Evolutionary conservation across 2,329 filamentous ascomycete genomes (phyloP).

Genomic region (Pseudopithomyces chartarum): DNA sequence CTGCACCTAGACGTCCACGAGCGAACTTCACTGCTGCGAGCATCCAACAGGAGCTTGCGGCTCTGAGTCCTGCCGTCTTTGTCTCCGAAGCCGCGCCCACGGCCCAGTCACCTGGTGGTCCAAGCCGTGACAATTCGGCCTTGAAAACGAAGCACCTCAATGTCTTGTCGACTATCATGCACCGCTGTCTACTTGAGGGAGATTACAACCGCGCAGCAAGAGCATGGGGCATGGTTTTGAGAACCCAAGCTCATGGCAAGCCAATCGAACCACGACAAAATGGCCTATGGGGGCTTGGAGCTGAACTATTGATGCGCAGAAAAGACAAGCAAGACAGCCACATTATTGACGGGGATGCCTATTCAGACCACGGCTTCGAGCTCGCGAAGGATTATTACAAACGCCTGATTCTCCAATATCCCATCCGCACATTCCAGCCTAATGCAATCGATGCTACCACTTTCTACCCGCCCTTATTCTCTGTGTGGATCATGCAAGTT

Average conservation of each 20-base stretch:
- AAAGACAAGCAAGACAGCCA: conserved; percentile 13
- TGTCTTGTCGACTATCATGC: conserved; percentile 70
- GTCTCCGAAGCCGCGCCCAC: conserved; percentile 26
- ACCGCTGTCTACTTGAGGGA: conserved; percentile 71
- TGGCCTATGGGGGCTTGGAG: conserved; percentile 80
- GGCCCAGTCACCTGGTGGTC: conserved; percentile 12
- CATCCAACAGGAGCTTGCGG: conserved; percentile 48
- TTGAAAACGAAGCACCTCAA: conserved; percentile 64
- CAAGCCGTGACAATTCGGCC: conserved; percentile 21
- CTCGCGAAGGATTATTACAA: conserved; percentile 74
- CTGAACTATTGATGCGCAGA: conserved; percentile 76
- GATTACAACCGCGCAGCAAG: conserved; percentile 74
- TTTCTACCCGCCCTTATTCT: conserved; percentile 82
- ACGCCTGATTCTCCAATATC: conserved; percentile 73
- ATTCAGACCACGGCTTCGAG: conserved; percentile 56
- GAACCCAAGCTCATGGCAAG: conserved; percentile 61
- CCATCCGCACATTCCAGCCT: conserved; percentile 67
- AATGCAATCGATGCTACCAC: conserved; percentile 68
- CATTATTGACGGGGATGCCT: conserved; percentile 16
- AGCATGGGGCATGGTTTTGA: conserved; percentile 75
- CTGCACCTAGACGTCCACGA: conserved; percentile 29
- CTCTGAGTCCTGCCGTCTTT: conserved; percentile 49
- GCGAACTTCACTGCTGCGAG: conserved; percentile 22
- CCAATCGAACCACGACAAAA: conserved; percentile 71
- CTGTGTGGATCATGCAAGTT: conserved; percentile 78